Evolutionary conservation across 140 eudicot species (phyloP).

Genomic region (Bidens hawaiensis): DNA sequence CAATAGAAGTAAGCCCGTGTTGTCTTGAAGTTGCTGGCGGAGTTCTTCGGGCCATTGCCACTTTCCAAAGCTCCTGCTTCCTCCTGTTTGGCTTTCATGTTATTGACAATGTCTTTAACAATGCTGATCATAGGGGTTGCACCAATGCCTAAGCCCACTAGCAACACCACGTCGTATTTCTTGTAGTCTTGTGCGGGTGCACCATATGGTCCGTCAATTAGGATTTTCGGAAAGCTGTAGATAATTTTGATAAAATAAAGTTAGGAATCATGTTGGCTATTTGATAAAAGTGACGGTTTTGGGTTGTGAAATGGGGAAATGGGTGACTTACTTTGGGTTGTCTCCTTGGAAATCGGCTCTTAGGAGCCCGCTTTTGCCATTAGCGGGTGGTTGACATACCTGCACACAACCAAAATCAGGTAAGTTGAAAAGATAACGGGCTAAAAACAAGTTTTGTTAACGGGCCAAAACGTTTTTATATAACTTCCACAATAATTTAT

Average conservation of each 20-base stretch:
- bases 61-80: slow-evolving; percentile 32
- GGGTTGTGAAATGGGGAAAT: background rate
- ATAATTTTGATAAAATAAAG: background rate
- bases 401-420: slow-evolving; percentile 21
- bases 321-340: slow-evolving; percentile 46
- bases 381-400: slow-evolving; percentile 63
- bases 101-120: slow-evolving; percentile 68
- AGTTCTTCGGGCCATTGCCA: slow-evolving; percentile 18
- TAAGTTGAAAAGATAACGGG: background rate
- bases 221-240: slow-evolving; percentile 23
- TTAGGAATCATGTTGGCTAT: slow-evolving; percentile 7
- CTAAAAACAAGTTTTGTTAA: background rate
- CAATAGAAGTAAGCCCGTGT: slow-evolving; percentile 62
- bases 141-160: slow-evolving; percentile 65
- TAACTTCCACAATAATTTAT: no score
- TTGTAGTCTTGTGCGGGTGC: slow-evolving; percentile 61
- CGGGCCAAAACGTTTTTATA: no score
- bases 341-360: slow-evolving; percentile 61
- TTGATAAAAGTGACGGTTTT: background rate
- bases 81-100: slow-evolving; percentile 44
- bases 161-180: slow-evolving; percentile 50
- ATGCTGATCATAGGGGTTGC: slow-evolving; percentile 71
- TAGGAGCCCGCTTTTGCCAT: slow-evolving; percentile 69
- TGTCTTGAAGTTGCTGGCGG: slow-evolving; percentile 31
- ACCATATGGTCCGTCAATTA: slow-evolving; percentile 51